phyloP scores from a whole-genome alignment of 129 eudicot species.

The Helichrysum umbraculigerum region DNA sequence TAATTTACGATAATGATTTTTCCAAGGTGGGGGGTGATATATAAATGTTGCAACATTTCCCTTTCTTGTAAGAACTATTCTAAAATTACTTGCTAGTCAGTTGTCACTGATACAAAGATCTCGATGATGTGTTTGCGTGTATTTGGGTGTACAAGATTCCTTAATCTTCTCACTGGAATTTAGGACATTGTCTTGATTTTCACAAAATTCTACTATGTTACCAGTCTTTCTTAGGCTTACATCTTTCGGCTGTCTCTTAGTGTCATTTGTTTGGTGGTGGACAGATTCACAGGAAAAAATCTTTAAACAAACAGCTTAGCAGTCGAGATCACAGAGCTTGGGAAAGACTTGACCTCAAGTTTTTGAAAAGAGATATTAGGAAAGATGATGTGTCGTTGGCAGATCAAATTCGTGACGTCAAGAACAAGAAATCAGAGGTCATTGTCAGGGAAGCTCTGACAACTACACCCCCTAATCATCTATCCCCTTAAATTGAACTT shows the following conservation, averaged over 20 bases:
- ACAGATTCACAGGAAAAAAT: constrained; percentile 64
- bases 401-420: constrained; percentile 77
- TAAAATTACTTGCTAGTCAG: background rate
- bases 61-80: background rate
- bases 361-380: constrained; percentile 36
- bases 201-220: background rate
- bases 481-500: background rate
- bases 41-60: background rate
- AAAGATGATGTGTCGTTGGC: constrained; percentile 57
- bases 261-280: constrained; percentile 13
- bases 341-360: constrained; percentile 61
- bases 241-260: constrained; percentile 10
- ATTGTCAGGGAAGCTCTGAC: constrained; percentile 16
- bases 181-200: background rate
- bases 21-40: background rate
- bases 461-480: constrained; percentile 12
- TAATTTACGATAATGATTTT: background rate
- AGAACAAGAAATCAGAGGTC: constrained; percentile 43
- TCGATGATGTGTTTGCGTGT: background rate
- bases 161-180: background rate
- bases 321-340: constrained; percentile 51
- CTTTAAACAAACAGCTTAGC: constrained; percentile 38
- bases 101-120: constrained; percentile 1
- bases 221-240: background rate
- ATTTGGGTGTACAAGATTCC: background rate